Percentiles rank a stretch among this genome's conserved stretches.
Conservation (phyloP, 805 yeast genomes). For the Cephaloascus fragrans region DNA sequence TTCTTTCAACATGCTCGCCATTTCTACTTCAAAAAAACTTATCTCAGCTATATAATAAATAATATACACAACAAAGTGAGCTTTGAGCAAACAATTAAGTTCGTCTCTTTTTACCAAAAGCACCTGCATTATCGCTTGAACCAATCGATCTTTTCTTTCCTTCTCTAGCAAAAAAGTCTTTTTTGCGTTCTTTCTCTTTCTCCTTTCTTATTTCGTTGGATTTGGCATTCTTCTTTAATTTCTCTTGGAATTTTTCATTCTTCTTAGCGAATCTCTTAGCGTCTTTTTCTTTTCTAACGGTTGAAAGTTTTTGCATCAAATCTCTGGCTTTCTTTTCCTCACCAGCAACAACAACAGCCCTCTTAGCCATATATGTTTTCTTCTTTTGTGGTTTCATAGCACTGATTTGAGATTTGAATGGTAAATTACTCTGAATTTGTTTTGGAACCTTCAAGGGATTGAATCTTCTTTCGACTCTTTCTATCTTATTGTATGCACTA, state of each 20-base stretch:
- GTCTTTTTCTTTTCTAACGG: conserved; percentile 80
- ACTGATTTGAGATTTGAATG: conserved; percentile 86
- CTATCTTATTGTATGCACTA: conserved; percentile 57
- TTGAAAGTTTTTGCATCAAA: conserved; percentile 76
- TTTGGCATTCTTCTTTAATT: conserved; percentile 68
- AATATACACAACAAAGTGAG: too few species aligned
- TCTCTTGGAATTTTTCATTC: conserved; percentile 63
- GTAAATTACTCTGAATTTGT: conserved; percentile 64
- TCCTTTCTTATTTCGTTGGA: conserved; percentile 59
- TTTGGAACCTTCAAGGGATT: conserved; percentile 84
- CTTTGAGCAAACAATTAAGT: too few species aligned
- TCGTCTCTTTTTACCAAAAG: conserved; percentile 13
- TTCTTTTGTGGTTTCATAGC: conserved; percentile 83
- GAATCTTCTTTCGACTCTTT: conserved; percentile 76
- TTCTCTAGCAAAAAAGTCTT: conserved; percentile 69
- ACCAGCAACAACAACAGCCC: conserved; percentile 89
- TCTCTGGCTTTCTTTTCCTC: conserved; percentile 92
- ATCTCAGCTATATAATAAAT: too few species aligned
- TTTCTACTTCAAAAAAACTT: too few species aligned
- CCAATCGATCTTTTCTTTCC: conserved; percentile 52
- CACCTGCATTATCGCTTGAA: conserved; percentile 12
- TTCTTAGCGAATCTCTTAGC: conserved; percentile 66
- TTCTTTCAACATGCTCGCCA: too few species aligned
- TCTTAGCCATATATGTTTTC: conserved; percentile 69
- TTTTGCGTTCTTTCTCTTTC: conserved; percentile 76